Conservation (phyloP, 768 basidiomycete genomes). For the Collybia mongolica region DNA sequence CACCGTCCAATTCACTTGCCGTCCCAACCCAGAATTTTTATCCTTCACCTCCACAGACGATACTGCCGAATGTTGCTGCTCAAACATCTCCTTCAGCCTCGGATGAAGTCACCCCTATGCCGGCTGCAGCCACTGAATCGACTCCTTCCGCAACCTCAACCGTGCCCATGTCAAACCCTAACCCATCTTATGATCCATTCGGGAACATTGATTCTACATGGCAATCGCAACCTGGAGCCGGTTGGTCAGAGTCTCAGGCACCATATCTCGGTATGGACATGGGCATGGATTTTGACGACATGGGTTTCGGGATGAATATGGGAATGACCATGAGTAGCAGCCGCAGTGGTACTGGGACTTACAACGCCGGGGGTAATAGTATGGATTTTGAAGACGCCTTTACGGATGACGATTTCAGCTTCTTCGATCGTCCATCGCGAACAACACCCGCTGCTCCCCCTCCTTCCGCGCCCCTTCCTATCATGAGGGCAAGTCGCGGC, state of each 20-base stretch:
- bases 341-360: too few species aligned
- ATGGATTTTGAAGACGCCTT: conserved; percentile 63
- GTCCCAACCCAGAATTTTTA: conserved; percentile 44
- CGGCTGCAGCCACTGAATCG: conserved; percentile 6
- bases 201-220: conserved; percentile 36
- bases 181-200: conserved; percentile 16
- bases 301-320: conserved; percentile 11
- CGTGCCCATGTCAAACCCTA: conserved; percentile 10
- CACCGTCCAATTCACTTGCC: conserved; percentile 7
- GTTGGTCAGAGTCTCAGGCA: background rate
- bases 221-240: conserved; percentile 15
- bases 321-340: conserved; percentile 1
- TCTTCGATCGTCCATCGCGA: conserved; percentile 66
- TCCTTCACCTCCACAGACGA: conserved; percentile 60
- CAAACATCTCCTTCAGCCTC: conserved; percentile 24
- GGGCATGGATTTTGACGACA: conserved; percentile 41
- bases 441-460: conserved; percentile 9
- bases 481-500: background rate
- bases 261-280: conserved; percentile 38
- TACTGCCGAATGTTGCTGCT: conserved; percentile 24
- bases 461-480: conserved; percentile 3
- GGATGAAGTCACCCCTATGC: background rate
- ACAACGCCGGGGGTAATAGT: conserved; percentile 1
- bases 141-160: conserved; percentile 8
- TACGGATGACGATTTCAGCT: conserved; percentile 88